A percentile compares a stretch with the other conserved stretches of the same genome.
phyloP scores from a whole-genome alignment of 352 stramenopile genomes.

The Pythium chondricola region DNA sequence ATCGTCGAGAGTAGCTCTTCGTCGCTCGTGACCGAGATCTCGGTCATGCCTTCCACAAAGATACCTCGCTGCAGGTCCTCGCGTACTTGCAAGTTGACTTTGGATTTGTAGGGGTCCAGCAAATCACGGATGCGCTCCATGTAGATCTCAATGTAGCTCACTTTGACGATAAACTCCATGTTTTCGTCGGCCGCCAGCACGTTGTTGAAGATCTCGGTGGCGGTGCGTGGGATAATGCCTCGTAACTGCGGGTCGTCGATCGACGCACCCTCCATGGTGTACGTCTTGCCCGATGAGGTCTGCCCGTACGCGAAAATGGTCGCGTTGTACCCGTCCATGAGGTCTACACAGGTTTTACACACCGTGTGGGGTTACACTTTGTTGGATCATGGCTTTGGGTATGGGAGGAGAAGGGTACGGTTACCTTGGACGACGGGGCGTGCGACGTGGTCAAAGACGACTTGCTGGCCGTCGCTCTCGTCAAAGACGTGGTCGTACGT shows the following conservation, averaged over 20 bases:
- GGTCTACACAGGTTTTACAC: too few relatives aligned
- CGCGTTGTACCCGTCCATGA: slow-evolving; percentile 91
- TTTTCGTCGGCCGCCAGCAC: slow-evolving; percentile 85
- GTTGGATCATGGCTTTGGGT: too few relatives aligned
- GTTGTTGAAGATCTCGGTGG: slow-evolving; percentile 84
- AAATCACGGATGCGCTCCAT: slow-evolving; percentile 93
- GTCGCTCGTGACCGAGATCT: slow-evolving; percentile 90
- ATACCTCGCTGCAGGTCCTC: slow-evolving; percentile 87
- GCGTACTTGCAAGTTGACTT: slow-evolving; percentile 88
- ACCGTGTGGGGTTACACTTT: too few relatives aligned
- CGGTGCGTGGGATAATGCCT: slow-evolving; percentile 86
- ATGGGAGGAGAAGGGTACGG: too few relatives aligned
- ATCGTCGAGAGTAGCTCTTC: slow-evolving; percentile 86
- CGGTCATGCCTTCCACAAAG: slow-evolving; percentile 91
- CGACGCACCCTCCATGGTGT: slow-evolving; percentile 82
- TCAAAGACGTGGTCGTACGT: slow-evolving; percentile 90
- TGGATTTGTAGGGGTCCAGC: slow-evolving; percentile 88
- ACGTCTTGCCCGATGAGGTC: slow-evolving; percentile 86
- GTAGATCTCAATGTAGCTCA: slow-evolving; percentile 96
- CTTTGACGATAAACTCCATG: slow-evolving; percentile 91
- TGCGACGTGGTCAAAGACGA: slow-evolving; percentile 87
- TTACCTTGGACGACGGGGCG: slow-evolving; percentile 84
- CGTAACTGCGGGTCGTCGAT: slow-evolving; percentile 84
- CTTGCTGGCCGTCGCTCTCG: slow-evolving; percentile 71
- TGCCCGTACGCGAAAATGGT: slow-evolving; percentile 94